Base-by-base conservation (phyloP, 345 rosid genomes). In the Viola odorata region DNA sequence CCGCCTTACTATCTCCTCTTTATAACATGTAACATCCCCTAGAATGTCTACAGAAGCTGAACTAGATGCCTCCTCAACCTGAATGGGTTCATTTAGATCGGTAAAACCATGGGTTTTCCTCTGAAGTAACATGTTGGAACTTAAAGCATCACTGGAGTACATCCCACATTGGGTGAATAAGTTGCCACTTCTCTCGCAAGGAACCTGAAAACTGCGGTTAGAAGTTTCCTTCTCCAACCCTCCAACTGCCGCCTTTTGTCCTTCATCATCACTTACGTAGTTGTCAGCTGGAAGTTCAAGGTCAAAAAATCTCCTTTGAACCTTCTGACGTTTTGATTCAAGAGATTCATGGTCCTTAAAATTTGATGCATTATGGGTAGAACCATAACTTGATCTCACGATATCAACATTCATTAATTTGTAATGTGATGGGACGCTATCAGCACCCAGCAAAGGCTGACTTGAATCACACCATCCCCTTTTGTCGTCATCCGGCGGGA, bases 201-300 rank as follows among this genome's bases (percentile, higher is more conserved):
- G 55, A 66, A 60, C 41, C 58, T 69, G 73, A 41, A 41, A 69
- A 58, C 45, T 69, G 58, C 64, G 49, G 44, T 63, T 64, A 23
- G 50, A 52, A 52, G 48, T 57, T 50, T 60, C 69, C 44, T 42
- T 45, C 39, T 53, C 68, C 32, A 73, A 54, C 36, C 73, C 69
- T 23, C 65, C 67, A 61, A 65, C 64, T 66, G 67, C 60, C 37
- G 68, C 71, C 14, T 5, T 68, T 57, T 50, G 57, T 62, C 62
- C 74, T 39, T 75, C 79, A 69, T 77, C 86, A 49, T 70, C 76
- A 62, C 77, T 75, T 49, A 79, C 69, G 68, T 70, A 82, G 38
- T 76, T 81, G 48, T 83, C 78, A 61, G 79, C 84, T 47, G 89
- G 87, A 69, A 75, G 77, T 59, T 82, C 84, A 54, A 84, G 85